phyloP scores from a whole-genome alignment of 192 early-diverging fungal species.

The Podila epigama region DNA sequence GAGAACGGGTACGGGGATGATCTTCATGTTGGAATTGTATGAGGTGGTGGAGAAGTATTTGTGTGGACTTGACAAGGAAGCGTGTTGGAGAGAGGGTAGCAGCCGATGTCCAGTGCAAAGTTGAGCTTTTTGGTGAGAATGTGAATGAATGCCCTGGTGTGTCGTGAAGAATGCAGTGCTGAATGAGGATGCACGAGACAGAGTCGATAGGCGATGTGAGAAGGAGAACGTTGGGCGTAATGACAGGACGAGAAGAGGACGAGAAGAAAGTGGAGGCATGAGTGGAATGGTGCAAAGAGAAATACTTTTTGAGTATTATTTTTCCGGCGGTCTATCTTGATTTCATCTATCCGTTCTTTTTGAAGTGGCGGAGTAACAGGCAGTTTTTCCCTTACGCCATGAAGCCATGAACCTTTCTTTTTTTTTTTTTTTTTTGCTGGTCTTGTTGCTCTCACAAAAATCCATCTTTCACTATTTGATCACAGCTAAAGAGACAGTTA shows the following conservation, averaged over 20 bases:
- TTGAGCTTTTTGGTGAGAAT: neutral
- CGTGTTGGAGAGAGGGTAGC: no score
- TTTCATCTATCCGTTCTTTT: no score
- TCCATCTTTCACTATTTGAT: no score
- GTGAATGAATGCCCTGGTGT: neutral
- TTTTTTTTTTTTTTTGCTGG: no score
- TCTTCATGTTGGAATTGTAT: conserved; percentile 8
- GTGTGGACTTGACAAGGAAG: neutral
- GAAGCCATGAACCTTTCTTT: no score
- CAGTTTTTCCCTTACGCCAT: no score
- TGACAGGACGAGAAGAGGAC: neutral
- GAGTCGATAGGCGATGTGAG: neutral
- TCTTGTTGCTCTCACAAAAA: no score
- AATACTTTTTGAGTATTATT: neutral
- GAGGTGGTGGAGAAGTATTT: conserved; percentile 14
- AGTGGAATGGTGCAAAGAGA: neutral
- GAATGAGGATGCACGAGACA: neutral
- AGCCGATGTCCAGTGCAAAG: no score
- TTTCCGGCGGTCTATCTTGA: neutral
- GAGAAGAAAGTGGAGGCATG: neutral
- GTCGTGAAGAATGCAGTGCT: neutral
- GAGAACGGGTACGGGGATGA: conserved; percentile 34
- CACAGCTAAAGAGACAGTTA: no score
- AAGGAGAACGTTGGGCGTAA: neutral
- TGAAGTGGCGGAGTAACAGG: no score